Conservation (phyloP, 345 rosid species). For the Erucastrum elatum region DNA sequence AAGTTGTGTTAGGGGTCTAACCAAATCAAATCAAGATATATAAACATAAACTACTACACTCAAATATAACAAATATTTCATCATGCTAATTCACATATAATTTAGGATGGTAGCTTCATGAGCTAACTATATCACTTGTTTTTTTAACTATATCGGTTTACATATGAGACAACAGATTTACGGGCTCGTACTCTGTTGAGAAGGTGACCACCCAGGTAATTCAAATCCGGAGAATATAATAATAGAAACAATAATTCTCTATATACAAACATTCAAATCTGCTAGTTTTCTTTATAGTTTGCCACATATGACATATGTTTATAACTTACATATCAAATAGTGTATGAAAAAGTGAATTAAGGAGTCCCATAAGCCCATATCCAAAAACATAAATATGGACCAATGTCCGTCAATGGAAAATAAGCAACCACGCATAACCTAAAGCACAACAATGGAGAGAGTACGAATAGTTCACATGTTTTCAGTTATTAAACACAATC, state of each 20-base stretch:
- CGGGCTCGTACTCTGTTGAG: not conserved
- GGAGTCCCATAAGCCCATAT: conserved; percentile 8
- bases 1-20: not conserved
- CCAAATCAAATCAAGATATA: not conserved
- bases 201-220: not conserved
- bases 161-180: not conserved
- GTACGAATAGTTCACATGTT: not conserved
- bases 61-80: not conserved
- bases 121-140: not conserved
- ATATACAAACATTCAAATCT: too few relatives aligned
- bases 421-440: not conserved
- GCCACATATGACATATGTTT: too few relatives aligned
- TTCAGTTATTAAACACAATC: too few relatives aligned
- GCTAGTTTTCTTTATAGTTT: too few relatives aligned
- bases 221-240: not conserved
- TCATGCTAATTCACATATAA: not conserved
- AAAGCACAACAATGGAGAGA: not conserved
- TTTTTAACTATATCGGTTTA: not conserved
- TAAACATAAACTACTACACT: not conserved
- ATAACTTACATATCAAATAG: too few relatives aligned
- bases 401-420: not conserved
- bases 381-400: not conserved
- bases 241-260: not conserved
- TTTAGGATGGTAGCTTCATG: not conserved
- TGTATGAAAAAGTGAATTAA: too few relatives aligned